These are phyloP conservation scores for Albatrellus ellisii DNA, from an alignment of 768 basidiomycete species.

Conservation along the genomic window DNA sequence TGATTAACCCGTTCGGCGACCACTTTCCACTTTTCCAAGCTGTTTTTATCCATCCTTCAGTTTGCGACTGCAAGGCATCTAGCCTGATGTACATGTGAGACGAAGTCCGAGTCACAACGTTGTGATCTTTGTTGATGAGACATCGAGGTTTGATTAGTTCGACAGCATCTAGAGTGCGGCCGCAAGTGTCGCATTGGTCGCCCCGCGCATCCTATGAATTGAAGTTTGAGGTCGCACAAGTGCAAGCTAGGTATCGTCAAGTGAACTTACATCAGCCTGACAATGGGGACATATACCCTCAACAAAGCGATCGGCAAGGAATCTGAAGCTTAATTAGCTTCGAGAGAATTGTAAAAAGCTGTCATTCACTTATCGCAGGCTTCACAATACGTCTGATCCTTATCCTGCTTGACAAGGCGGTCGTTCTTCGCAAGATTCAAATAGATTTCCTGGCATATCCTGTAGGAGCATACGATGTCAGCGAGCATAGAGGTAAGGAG, in stretches of 20 bases:
- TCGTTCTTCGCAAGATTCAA: constrained; percentile 67
- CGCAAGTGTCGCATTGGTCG: constrained; percentile 94
- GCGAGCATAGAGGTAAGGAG: not conserved
- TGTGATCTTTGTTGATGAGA: constrained; percentile 71
- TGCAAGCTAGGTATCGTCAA: not conserved
- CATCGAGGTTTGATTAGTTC: constrained; percentile 94
- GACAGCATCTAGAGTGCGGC: constrained; percentile 83
- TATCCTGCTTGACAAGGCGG: constrained; percentile 68
- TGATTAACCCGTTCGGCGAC: constrained; percentile 88
- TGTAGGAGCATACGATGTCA: constrained; percentile 18
- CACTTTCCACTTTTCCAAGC: constrained; percentile 79
- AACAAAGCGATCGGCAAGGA: constrained; percentile 93
- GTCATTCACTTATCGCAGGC: constrained; percentile 62
- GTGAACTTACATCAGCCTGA: constrained; percentile 50
- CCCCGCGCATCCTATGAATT: constrained; percentile 76
- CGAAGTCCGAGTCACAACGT: constrained; percentile 60
- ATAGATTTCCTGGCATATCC: constrained; percentile 88
- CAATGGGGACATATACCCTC: constrained; percentile 98
- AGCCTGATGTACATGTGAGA: constrained; percentile 89
- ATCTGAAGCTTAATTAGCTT: constrained; percentile 31
- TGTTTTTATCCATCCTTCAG: constrained; percentile 80
- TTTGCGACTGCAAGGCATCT: constrained; percentile 65
- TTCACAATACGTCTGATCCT: constrained; percentile 92
- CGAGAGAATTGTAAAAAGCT: no score
- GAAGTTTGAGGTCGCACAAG: not conserved